These are phyloP conservation scores for Omphalea diandra DNA, from an alignment of 441 rosid species.

Conservation along the genomic window DNA sequence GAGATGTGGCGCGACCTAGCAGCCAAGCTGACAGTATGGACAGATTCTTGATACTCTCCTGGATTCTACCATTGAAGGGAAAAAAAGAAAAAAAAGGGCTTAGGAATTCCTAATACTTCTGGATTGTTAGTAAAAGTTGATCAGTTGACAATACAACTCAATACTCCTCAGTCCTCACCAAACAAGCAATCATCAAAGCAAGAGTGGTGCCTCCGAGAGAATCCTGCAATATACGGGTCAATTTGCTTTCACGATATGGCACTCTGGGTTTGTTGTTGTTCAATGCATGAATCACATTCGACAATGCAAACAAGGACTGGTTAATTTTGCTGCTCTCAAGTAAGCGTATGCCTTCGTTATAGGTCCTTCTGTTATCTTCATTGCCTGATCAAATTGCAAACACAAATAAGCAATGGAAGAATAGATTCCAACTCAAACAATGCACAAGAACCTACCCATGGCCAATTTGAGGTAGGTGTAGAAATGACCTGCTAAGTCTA, in stretches of 20 bases:
- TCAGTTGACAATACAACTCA: neutral
- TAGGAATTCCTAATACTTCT: neutral
- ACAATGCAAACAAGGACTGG: conserved; percentile 78
- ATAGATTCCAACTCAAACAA: neutral
- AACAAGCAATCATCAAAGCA: conserved; percentile 87
- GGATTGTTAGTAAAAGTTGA: neutral
- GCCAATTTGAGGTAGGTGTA: conserved; percentile 6
- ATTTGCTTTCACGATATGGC: conserved; percentile 90
- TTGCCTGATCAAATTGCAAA: conserved; percentile 47
- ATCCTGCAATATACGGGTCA: conserved; percentile 91
- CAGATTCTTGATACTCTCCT: conserved; percentile 91
- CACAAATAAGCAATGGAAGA: conserved; percentile 4
- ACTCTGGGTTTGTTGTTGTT: conserved; percentile 66
- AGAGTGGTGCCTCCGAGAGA: conserved; percentile 88
- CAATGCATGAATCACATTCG: conserved; percentile 86
- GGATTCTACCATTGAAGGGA: conserved; percentile 53
- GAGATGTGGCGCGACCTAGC: conserved; percentile 87
- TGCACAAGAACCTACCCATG: neutral
- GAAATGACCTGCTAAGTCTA: conserved; percentile 81
- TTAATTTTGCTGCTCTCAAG: conserved; percentile 90
- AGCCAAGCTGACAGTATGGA: conserved; percentile 85
- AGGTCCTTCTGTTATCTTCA: conserved; percentile 83
- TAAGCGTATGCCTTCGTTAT: conserved; percentile 80
- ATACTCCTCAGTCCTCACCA: conserved; percentile 41
- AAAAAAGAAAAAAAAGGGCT: neutral